A percentile compares a stretch with the other conserved stretches of the same genome.
These are phyloP conservation scores for Aspergillus proliferans DNA, from an alignment of 2,329 filamentous ascomycete genomes.

Conservation along the genomic window DNA sequence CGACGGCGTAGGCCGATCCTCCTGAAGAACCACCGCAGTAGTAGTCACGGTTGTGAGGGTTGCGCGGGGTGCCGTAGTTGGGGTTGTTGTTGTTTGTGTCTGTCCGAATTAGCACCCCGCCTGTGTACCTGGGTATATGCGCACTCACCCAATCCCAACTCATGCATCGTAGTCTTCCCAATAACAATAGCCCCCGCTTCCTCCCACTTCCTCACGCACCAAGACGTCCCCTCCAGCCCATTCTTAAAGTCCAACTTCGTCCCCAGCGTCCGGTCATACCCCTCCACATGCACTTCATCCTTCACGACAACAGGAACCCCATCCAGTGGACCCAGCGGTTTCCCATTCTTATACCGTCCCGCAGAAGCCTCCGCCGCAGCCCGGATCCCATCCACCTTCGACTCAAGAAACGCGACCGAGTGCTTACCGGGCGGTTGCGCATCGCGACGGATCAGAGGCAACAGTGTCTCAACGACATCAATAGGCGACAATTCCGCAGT, in stretches of 20 bases:
- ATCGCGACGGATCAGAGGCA: conserved; percentile 63
- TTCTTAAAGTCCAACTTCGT: conserved; percentile 54
- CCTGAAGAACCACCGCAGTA: conserved; percentile 78
- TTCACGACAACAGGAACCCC: conserved; percentile 80
- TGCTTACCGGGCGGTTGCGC: conserved; percentile 52
- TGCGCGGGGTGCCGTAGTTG: conserved; percentile 65
- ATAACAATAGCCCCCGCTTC: conserved; percentile 69
- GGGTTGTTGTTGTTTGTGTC: conserved; percentile 82
- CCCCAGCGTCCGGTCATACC: conserved; percentile 62
- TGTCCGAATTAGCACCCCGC: conserved; percentile 9
- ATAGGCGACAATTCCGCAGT: conserved; percentile 64
- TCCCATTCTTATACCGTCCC: conserved; percentile 61
- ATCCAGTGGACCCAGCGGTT: conserved; percentile 64
- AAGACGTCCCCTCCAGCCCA: conserved; percentile 52
- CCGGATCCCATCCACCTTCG: conserved; percentile 56
- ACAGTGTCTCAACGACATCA: conserved; percentile 63
- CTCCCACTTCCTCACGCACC: conserved; percentile 65
- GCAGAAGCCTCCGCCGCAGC: conserved; percentile 68
- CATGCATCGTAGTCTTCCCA: conserved; percentile 75
- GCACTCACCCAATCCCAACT: conserved; percentile 60
- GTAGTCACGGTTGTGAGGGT: conserved; percentile 69
- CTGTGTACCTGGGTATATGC: not conserved
- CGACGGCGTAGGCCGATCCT: conserved; percentile 65
- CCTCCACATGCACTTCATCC: conserved; percentile 68
- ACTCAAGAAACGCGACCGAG: conserved; percentile 66